Base-by-base conservation (phyloP, 202 grass and related monocot species). In the Dendrocalamus latiflorus region DNA sequence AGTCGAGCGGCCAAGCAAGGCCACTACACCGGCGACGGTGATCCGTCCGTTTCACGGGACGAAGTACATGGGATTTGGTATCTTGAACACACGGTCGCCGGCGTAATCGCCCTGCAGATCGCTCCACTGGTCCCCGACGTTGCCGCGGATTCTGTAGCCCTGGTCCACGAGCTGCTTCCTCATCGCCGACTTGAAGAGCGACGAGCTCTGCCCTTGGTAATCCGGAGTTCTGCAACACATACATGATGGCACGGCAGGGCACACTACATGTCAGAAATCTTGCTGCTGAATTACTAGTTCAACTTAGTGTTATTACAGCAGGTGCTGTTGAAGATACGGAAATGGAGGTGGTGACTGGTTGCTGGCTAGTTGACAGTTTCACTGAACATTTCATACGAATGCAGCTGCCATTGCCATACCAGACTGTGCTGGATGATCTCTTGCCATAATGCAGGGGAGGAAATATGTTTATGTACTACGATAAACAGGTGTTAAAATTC, bases 31-130 rank as follows among this genome's bases (percentile, higher is more conserved):
- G 30, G 30, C 30, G 30, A 3, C 30, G 30, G 30, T 0, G 30
- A 30, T 9, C 26, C 20, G 12, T 8, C 12, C 17, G 67, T 14
- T 44, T 95, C 85, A 98, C 6, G 85, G 92, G 55, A 98, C 89
- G 62, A 86, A 95, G 78, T 98, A 98, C 96, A 98, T 98, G 36
- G 96, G 96, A 72, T 98, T 98, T 15, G 96, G 96, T 68, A 98
- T 88, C 79, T 98, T 98, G 87, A 95, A 98, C 18, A 88, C 85
- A 45, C 91, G 91, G 65, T 98, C 96, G 13, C 91, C 91, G 72
- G 48, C 65, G 81, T 70, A 89, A 7, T 95, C 93, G 62, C 96
- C 96, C 65, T 83, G 80, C 64, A 98, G 83, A 68, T 98, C 93
- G 78, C 91, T 98, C 96, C 96, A 98, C 81, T 98, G 96, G 70